These are phyloP conservation scores for Notholithocarpus densiflorus DNA, from an alignment of 306 rosid species.

Conservation along the genomic window DNA sequence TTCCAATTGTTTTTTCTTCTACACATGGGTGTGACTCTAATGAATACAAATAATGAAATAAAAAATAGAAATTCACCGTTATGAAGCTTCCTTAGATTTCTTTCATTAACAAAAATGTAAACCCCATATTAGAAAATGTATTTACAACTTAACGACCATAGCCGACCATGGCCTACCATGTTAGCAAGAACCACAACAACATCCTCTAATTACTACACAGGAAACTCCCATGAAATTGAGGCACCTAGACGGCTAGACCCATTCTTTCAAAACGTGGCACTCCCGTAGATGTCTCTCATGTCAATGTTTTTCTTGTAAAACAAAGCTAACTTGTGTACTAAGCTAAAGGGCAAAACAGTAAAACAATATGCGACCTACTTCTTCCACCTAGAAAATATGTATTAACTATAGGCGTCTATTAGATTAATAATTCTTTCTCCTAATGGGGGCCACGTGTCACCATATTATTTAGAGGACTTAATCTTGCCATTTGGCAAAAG, in stretches of 20 bases:
- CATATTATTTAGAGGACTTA: background rate
- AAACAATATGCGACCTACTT: background rate
- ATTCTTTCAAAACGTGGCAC: background rate
- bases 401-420: background rate
- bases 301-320: background rate
- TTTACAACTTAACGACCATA: no score
- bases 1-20: no score
- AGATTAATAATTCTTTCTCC: background rate
- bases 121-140: no score
- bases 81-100: no score
- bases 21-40: no score
- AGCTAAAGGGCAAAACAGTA: background rate
- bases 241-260: background rate
- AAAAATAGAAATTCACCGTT: no score
- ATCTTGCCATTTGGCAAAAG: background rate
- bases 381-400: background rate
- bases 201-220: background rate
- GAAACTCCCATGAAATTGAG: background rate
- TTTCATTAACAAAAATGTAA: no score
- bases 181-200: background rate
- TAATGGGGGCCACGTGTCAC: background rate
- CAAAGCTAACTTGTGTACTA: background rate
- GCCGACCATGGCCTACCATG: background rate
- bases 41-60: no score
- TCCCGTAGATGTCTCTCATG: background rate